A percentile compares a stretch with the other conserved stretches of the same genome.
phyloP scores from a whole-genome alignment of 306 rosid species.

The Hippophae tibetana region DNA sequence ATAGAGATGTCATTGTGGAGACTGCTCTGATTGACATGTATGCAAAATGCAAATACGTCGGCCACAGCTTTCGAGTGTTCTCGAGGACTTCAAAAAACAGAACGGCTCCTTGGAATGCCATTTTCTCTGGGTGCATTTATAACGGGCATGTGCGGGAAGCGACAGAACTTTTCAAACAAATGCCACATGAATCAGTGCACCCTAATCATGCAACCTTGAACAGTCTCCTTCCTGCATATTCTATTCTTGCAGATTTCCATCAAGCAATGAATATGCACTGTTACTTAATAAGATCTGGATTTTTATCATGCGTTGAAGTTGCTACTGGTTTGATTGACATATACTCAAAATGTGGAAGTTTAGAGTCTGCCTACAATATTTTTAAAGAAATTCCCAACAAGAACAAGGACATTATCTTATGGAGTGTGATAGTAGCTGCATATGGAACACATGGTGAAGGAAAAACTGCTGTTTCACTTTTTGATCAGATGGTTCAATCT shows the following conservation, averaged over 20 bases:
- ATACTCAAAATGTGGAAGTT: slow-evolving; percentile 66
- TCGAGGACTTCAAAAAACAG: slow-evolving; percentile 45
- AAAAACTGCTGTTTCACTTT: slow-evolving; percentile 54
- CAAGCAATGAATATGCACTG: slow-evolving; percentile 65
- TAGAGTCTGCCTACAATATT: slow-evolving; percentile 49
- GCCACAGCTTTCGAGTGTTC: slow-evolving; percentile 45
- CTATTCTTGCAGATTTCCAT: slow-evolving; percentile 56
- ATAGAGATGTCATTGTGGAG: slow-evolving; percentile 61
- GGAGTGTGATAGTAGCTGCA: slow-evolving; percentile 68
- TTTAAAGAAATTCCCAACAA: slow-evolving; percentile 40
- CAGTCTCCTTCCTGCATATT: slow-evolving; percentile 72
- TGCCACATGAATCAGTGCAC: slow-evolving; percentile 46
- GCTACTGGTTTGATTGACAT: slow-evolving; percentile 63
- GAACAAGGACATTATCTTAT: slow-evolving; percentile 53
- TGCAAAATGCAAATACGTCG: slow-evolving; percentile 36
- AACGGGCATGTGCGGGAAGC: slow-evolving; percentile 60
- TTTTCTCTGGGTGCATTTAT: slow-evolving; percentile 54
- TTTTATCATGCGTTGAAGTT: slow-evolving; percentile 48
- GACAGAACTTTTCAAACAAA: slow-evolving; percentile 47
- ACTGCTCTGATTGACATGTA: slow-evolving; percentile 37
- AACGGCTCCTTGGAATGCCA: slow-evolving; percentile 75
- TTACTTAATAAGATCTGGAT: slow-evolving; percentile 54
- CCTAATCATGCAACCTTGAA: slow-evolving; percentile 56
- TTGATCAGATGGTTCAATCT: slow-evolving; percentile 66
- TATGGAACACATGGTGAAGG: slow-evolving; percentile 78